phyloP scores from a whole-genome alignment of 371 early-diverging fungal species.

The Apophysomyces ossiformis region DNA sequence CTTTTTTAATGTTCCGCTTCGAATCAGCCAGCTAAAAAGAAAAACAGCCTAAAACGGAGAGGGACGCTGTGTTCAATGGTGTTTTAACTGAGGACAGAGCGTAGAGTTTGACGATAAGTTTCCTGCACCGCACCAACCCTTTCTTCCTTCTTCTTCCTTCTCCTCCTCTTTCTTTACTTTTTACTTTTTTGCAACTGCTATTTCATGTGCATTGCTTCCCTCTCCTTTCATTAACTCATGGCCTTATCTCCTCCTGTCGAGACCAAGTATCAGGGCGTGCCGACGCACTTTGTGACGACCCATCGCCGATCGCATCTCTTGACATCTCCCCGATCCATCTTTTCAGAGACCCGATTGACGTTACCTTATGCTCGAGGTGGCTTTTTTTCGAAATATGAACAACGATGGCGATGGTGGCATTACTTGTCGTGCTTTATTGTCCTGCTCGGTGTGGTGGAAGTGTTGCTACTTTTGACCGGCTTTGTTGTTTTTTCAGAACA shows the following conservation, averaged over 20 bases:
- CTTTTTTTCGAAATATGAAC: constrained; percentile 18
- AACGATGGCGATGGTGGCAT: constrained; percentile 57
- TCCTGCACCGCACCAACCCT: background rate
- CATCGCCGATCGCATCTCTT: constrained; percentile 16
- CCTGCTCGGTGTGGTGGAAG: constrained; percentile 41
- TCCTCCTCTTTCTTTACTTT: constrained; percentile 11
- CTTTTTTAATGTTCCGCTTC: background rate
- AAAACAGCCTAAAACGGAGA: background rate
- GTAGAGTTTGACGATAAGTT: too few species aligned
- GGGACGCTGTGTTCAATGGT: background rate
- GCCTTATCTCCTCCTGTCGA: constrained; percentile 25
- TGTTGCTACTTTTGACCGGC: constrained; percentile 41
- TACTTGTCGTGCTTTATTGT: constrained; percentile 38
- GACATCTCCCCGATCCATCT: constrained; percentile 4
- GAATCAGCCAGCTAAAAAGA: background rate
- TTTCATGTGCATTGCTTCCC: constrained; percentile 12
- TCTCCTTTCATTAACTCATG: constrained; percentile 15
- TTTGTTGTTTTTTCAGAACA: constrained; percentile 39
- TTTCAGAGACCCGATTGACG: constrained; percentile 2
- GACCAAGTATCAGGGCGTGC: constrained; percentile 22
- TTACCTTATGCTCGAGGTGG: constrained; percentile 5
- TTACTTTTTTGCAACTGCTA: background rate
- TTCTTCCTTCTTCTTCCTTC: constrained; percentile 10
- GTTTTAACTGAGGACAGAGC: too few species aligned
- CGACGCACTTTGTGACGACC: constrained; percentile 1